These are phyloP conservation scores for Pilaira anomala DNA, from an alignment of 192 early-diverging fungal genomes.

Conservation along the genomic window DNA sequence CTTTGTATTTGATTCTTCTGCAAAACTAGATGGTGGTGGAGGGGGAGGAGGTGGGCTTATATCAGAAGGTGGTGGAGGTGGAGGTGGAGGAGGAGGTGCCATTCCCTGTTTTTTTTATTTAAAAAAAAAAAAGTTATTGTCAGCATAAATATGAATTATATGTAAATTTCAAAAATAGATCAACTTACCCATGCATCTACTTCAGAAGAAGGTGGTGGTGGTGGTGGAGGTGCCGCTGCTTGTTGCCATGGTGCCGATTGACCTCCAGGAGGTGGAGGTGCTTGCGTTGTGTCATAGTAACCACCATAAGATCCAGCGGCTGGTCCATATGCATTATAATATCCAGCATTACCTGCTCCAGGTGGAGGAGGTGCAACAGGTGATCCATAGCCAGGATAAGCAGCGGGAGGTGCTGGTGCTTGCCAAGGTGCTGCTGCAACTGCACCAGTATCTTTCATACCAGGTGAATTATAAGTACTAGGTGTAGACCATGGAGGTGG, in stretches of 20 bases:
- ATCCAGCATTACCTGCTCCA: neutral
- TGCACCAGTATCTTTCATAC: conserved; percentile 1
- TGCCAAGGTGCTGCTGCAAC: conserved; percentile 35
- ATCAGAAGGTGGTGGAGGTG: conserved; percentile 40
- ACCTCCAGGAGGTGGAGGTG: conserved; percentile 27
- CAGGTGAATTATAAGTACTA: conserved; percentile 3
- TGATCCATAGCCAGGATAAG: neutral
- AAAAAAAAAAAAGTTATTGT: neutral
- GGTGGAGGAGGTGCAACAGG: neutral
- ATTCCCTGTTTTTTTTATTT: neutral
- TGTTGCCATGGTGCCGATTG: conserved; percentile 28
- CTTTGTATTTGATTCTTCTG: no score
- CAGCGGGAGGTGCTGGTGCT: neutral
- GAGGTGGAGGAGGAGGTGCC: conserved; percentile 36
- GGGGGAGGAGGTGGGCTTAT: neutral
- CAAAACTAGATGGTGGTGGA: neutral
- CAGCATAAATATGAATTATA: neutral
- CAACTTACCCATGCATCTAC: neutral
- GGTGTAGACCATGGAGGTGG: conserved; percentile 22
- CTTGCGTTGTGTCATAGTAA: conserved; percentile 34
- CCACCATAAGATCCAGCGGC: neutral
- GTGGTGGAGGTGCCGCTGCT: neutral
- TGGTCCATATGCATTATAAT: conserved; percentile 11
- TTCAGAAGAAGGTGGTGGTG: neutral
- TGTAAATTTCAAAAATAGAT: neutral